Evolutionary conservation across 176 grass and related monocot genomes (phyloP).

Genomic region (Triticum dicoccoides): DNA sequence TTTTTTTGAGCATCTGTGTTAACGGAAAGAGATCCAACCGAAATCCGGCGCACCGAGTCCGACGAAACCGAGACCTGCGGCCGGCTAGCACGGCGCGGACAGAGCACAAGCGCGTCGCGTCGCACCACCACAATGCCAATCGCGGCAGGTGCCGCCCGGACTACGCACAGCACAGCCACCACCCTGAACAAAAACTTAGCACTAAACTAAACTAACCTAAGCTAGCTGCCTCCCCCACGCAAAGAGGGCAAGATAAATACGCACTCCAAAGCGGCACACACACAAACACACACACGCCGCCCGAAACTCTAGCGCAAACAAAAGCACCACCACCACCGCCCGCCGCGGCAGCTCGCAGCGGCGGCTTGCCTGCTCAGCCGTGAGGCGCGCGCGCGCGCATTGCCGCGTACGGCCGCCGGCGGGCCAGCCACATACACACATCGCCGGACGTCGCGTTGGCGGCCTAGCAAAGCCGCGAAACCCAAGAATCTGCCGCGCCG

Average conservation of each 20-base stretch:
- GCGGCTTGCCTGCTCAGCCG: neutral
- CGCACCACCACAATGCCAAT: constrained; percentile 17
- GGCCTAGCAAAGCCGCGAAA: neutral
- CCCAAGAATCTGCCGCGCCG: constrained; percentile 3
- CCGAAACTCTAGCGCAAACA: constrained; percentile 20
- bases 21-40: neutral
- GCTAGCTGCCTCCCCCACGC: neutral
- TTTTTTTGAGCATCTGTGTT: too few relatives aligned
- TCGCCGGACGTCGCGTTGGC: neutral
- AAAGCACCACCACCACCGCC: neutral
- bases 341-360: neutral
- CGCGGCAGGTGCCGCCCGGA: constrained; percentile 20
- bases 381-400: neutral
- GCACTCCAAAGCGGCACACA: constrained; percentile 33
- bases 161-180: neutral
- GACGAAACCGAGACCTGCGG: neutral
- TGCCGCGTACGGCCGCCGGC: neutral
- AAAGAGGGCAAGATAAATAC: constrained; percentile 41
- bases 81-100: constrained; percentile 33
- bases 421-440: neutral
- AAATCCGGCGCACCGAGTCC: neutral
- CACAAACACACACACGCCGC: constrained; percentile 26
- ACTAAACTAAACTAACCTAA: neutral
- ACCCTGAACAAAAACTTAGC: neutral
- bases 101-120: constrained; percentile 20